phyloP scores from a whole-genome alignment of 1,284 basidiomycete genomes.

The Austroboletus niveus region DNA sequence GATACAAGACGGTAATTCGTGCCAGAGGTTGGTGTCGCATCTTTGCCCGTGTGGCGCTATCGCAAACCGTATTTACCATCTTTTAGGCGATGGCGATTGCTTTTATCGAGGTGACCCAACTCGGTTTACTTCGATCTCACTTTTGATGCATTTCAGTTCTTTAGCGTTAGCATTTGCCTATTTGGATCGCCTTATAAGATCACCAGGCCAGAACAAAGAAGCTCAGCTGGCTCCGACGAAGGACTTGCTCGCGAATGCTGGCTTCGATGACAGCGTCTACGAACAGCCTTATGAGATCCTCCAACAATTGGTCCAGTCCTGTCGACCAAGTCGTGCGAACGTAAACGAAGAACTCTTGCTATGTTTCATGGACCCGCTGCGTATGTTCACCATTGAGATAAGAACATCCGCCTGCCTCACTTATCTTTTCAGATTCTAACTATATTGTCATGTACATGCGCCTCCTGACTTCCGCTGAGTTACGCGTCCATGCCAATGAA shows the following conservation, averaged over 20 bases:
- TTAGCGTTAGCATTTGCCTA: constrained; percentile 71
- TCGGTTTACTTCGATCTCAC: constrained; percentile 3
- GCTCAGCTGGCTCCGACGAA: constrained; percentile 52
- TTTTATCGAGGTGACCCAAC: constrained; percentile 67
- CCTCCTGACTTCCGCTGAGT: constrained; percentile 79
- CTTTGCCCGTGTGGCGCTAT: constrained; percentile 7
- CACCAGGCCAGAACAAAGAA: constrained; percentile 44
- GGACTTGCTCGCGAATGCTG: constrained; percentile 55
- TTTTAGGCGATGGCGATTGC: constrained; percentile 73
- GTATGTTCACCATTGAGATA: constrained; percentile 35
- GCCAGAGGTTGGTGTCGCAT: constrained; percentile 53
- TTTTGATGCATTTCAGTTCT: constrained; percentile 35
- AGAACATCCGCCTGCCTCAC: constrained; percentile 2
- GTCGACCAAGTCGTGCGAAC: constrained; percentile 35
- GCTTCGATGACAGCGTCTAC: constrained; percentile 67
- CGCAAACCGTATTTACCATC: constrained; percentile 8
- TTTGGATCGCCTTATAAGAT: constrained; percentile 55
- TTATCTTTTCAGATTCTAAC: constrained; percentile 51
- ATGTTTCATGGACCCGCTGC: constrained; percentile 54
- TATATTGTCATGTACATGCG: constrained; percentile 76
- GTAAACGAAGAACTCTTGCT: constrained; percentile 34
- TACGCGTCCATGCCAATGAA: constrained; percentile 52
- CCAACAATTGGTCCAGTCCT: constrained; percentile 38
- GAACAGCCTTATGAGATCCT: constrained; percentile 55
- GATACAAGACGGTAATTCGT: constrained; percentile 63